A percentile compares a stretch with the other conserved stretches of the same genome.
Evolutionary conservation across 768 basidiomycete genomes (phyloP).

Genomic region (Podaxis sp.): DNA sequence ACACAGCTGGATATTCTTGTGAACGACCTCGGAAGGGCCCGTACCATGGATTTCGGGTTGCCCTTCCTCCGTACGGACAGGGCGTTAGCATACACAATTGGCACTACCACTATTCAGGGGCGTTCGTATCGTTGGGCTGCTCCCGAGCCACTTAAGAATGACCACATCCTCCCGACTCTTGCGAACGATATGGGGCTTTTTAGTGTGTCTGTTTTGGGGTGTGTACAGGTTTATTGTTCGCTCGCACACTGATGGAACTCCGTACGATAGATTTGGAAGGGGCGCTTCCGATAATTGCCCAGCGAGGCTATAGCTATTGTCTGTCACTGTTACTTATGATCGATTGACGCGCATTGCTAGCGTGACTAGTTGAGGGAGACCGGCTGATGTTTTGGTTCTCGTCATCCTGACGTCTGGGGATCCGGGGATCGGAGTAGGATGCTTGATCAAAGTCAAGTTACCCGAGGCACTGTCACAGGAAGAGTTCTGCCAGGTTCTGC

Average conservation of each 20-base stretch:
- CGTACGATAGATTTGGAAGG: not conserved
- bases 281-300: too few species aligned
- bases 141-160: conserved; percentile 16
- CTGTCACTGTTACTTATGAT: too few species aligned
- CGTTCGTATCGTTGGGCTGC: conserved; percentile 19
- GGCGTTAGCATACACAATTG: conserved; percentile 1
- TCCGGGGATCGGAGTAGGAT: too few species aligned
- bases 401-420: too few species aligned
- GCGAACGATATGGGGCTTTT: conserved; percentile 20
- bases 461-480: too few species aligned
- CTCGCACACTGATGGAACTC: not conserved
- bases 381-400: too few species aligned
- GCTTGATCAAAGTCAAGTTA: too few species aligned
- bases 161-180: not conserved
- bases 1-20: conserved; percentile 18
- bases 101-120: not conserved
- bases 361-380: too few species aligned
- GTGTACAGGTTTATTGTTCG: not conserved
- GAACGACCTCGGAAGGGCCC: conserved; percentile 9
- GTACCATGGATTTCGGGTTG: conserved; percentile 19
- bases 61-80: conserved; percentile 7
- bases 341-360: too few species aligned
- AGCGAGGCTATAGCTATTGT: too few species aligned
- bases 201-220: conserved; percentile 20
- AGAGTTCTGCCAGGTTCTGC: too few species aligned